Evolutionary conservation across 2,329 filamentous ascomycete genomes (phyloP).

Genomic region (Botryotinia convoluta): DNA sequence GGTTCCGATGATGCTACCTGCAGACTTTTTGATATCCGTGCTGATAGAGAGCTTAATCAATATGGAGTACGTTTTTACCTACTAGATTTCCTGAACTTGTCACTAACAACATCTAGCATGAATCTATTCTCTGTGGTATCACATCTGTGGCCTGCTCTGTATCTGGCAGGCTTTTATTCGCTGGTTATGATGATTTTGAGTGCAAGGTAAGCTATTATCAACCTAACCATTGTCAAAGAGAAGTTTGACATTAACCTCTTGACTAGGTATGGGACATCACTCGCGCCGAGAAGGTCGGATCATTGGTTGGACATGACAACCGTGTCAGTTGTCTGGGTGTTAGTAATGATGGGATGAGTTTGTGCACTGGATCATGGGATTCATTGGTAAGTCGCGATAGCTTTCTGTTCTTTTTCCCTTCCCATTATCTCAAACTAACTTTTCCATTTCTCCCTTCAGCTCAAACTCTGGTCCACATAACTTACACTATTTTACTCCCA

Average conservation of each 20-base stretch:
- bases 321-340: constrained; percentile 97
- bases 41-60: constrained; percentile 74
- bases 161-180: constrained; percentile 90
- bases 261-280: constrained; percentile 93
- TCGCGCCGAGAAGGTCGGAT: constrained; percentile 94
- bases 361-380: constrained; percentile 99
- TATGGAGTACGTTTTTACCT: constrained; percentile 55
- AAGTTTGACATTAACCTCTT: constrained; percentile 18
- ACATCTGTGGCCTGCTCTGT: constrained; percentile 98
- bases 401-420: background rate
- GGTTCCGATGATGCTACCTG: constrained; percentile 97
- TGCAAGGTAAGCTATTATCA: constrained; percentile 75
- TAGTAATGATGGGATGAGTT: constrained; percentile 97
- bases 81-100: constrained; percentile 19
- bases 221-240: background rate
- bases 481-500: constrained; percentile 18
- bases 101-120: constrained; percentile 61
- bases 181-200: constrained; percentile 98
- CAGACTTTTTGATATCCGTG: constrained; percentile 95
- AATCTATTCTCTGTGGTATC: constrained; percentile 95
- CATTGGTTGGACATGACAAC: constrained; percentile 95
- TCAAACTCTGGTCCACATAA: constrained; percentile 16
- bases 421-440: constrained; percentile 6
- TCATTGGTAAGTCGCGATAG: constrained; percentile 71
- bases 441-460: constrained; percentile 18